Evolutionary conservation across 495 filamentous ascomycete species (phyloP).

Genomic region (Hyaloscypha hepaticicola): DNA sequence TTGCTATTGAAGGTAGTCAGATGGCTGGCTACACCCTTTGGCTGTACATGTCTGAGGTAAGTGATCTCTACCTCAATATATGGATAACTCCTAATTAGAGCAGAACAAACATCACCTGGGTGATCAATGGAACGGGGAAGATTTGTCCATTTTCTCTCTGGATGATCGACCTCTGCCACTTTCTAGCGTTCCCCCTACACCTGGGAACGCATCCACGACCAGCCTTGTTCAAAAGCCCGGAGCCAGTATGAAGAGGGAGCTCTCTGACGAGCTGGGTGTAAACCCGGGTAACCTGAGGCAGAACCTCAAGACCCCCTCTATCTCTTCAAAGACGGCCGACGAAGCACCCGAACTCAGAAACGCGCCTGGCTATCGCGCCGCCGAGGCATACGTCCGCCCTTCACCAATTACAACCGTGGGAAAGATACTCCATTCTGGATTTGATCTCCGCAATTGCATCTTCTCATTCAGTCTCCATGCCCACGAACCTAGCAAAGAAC

Average conservation of each 20-base stretch:
- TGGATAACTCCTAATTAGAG: slow-evolving; percentile 12
- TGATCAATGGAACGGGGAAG: slow-evolving; percentile 97
- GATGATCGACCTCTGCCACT: slow-evolving; percentile 74
- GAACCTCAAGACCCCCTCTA: slow-evolving; percentile 68
- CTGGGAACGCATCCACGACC: slow-evolving; percentile 39
- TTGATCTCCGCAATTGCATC: slow-evolving; percentile 73
- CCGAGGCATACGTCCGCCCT: slow-evolving; percentile 88
- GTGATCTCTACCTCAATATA: slow-evolving; percentile 15
- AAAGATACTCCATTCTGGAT: slow-evolving; percentile 62
- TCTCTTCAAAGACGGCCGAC: slow-evolving; percentile 57
- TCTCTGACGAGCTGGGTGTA: slow-evolving; percentile 55
- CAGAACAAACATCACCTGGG: slow-evolving; percentile 84
- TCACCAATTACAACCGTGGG: slow-evolving; percentile 76
- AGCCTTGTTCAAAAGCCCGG: slow-evolving; percentile 33
- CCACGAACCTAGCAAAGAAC: slow-evolving; percentile 47
- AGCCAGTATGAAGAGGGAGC: slow-evolving; percentile 38
- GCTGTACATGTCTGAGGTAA: slow-evolving; percentile 75
- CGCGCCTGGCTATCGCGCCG: slow-evolving; percentile 76
- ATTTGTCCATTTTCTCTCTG: slow-evolving; percentile 82
- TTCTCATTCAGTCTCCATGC: slow-evolving; percentile 68
- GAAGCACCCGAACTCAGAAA: slow-evolving; percentile 51
- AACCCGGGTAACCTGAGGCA: slow-evolving; percentile 71
- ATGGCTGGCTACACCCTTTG: slow-evolving; percentile 86
- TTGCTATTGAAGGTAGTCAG: slow-evolving; percentile 77
- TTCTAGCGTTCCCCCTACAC: slow-evolving; percentile 42